Conservation (phyloP, 2,329 filamentous ascomycete species). For the Epichloe coenophiala region DNA sequence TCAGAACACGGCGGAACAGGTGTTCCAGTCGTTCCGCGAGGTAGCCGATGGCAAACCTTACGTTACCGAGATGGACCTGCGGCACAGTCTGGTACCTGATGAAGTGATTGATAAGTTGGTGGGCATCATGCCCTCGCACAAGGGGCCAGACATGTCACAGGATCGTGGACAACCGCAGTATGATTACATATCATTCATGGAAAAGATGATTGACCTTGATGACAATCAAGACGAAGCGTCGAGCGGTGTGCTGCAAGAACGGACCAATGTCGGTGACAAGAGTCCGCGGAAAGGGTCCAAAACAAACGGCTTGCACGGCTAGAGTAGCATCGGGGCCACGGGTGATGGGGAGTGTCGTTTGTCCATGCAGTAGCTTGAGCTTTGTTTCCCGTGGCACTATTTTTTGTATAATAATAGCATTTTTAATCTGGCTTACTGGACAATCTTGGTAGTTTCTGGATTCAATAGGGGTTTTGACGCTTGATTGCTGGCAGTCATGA, state of each 20-base stretch:
- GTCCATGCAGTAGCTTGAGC: background rate
- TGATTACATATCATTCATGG: slow-evolving; percentile 97
- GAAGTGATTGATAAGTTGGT: slow-evolving; percentile 91
- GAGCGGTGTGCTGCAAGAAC: slow-evolving; percentile 20
- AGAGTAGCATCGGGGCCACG: background rate
- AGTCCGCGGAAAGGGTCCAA: slow-evolving; percentile 21
- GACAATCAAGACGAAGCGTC: slow-evolving; percentile 15
- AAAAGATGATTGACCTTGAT: slow-evolving; percentile 53
- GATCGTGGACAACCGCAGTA: slow-evolving; percentile 79
- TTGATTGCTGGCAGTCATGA: background rate
- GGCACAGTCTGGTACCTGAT: slow-evolving; percentile 89
- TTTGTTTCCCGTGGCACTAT: background rate
- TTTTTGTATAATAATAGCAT: slow-evolving; percentile 5
- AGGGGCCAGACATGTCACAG: slow-evolving; percentile 71
- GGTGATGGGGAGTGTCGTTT: background rate
- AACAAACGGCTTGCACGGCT: slow-evolving; percentile 18
- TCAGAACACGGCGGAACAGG: slow-evolving; percentile 96
- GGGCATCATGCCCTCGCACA: slow-evolving; percentile 72
- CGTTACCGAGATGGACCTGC: slow-evolving; percentile 91
- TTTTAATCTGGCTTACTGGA: background rate
- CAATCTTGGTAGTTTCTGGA: background rate
- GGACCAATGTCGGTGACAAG: slow-evolving; percentile 18
- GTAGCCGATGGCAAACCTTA: slow-evolving; percentile 98
- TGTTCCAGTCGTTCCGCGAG: slow-evolving; percentile 94
- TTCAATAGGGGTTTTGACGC: background rate